phyloP scores from a whole-genome alignment of 768 basidiomycete genomes.

The Lactarius akahatsu region DNA sequence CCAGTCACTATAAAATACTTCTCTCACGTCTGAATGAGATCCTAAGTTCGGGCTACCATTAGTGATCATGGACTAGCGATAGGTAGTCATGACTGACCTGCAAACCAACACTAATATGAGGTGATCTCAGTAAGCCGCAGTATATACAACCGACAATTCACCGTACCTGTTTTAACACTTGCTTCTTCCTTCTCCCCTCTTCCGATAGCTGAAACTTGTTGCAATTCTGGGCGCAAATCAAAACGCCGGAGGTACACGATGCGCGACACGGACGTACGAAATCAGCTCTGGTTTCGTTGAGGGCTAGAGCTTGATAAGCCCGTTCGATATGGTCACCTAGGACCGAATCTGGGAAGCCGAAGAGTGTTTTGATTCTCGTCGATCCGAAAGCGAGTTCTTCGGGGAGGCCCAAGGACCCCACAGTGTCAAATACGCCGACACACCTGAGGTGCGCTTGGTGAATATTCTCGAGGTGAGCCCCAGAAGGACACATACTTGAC shows the following conservation, averaged over 20 bases:
- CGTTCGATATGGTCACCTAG: conserved; percentile 63
- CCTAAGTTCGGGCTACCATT: conserved; percentile 15
- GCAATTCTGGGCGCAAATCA: conserved; percentile 44
- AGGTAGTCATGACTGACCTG: conserved; percentile 43
- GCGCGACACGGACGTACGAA: conserved; percentile 48
- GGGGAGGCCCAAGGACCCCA: conserved; percentile 70
- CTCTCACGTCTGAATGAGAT: conserved; percentile 38
- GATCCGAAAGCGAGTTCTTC: conserved; percentile 55
- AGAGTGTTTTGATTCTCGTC: conserved; percentile 48
- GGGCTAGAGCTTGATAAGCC: conserved; percentile 68
- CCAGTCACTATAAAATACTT: conserved; percentile 29
- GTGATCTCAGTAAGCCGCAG: conserved; percentile 5
- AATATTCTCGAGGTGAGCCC: background rate
- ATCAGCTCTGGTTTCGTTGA: conserved; percentile 65
- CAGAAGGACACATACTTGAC: conserved; percentile 50
- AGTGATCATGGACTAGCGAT: conserved; percentile 1
- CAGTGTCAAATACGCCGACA: conserved; percentile 75
- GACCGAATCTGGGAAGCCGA: conserved; percentile 60
- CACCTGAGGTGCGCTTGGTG: conserved; percentile 42
- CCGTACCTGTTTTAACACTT: conserved; percentile 60
- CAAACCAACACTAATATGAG: conserved; percentile 62
- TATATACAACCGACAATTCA: conserved; percentile 11
- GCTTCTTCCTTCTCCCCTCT: conserved; percentile 51
- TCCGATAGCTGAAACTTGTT: conserved; percentile 63
- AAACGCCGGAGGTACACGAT: background rate